Evolutionary conservation across 768 basidiomycete genomes (phyloP), one percentile per base, ranked within the genome.

Genomic region (Kwoniella dendrophila): DNA sequence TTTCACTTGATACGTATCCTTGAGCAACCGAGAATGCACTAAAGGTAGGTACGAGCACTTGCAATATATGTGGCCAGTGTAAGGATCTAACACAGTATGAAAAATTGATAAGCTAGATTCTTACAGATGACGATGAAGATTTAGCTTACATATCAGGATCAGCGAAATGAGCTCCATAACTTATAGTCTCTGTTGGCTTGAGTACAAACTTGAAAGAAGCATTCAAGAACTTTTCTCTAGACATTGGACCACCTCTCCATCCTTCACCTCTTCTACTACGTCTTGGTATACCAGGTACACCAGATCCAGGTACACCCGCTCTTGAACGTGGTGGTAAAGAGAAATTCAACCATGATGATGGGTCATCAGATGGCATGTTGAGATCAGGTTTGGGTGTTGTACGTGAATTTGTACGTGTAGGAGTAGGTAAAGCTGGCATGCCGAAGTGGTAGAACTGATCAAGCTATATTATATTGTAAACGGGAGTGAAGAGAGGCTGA

Each of bases 171-270:
- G 77, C 94, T 18, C 93, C 91, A 76, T 96, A 94, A 68, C 86
- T 84, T n/a, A 90, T 90, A 40, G 83, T 86, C 66, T 72, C 70
- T 14, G 68, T 75, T 1, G 95, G 95, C 71, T 92, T 90, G 88
- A 97, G 88, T 41, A 98, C 85, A 78, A 97, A 98, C 61, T 92
- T 85, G 81, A 94, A 96, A 76, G 94, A 92, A 8, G 94, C 93
- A 80, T 98, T 96, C 69, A 97, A 87, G 76, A 92, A 98, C 68
- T 89, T 87, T 81, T 96, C 94, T 83, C 91, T 90, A 76, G 89
- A 91, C 88, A 90, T 90, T 30, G 88, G 84, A 20, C 86, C 85
- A 52, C 85, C 85, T 38, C 84, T 82, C 43, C 82, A 83, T 0
- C 84, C 69, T 41, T 75, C 76, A 1, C 73, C 77, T n/a, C 84